phyloP scores from a whole-genome alignment of 2,329 filamentous ascomycete genomes.

The Xylaria hypoxylon region DNA sequence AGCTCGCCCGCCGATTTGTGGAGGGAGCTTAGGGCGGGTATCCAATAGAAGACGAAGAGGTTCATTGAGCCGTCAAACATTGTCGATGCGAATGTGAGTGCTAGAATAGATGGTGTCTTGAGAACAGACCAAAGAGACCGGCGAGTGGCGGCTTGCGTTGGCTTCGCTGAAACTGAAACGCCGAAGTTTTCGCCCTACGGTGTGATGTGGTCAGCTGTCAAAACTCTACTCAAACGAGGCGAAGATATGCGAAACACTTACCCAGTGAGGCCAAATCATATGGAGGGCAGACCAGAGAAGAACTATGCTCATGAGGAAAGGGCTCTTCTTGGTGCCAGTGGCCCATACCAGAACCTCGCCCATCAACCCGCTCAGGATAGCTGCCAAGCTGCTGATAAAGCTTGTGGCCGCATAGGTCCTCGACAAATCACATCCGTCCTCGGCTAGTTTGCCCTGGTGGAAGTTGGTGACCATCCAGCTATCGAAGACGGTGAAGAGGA shows the following conservation, averaged over 20 bases:
- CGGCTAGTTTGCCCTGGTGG: constrained; percentile 58
- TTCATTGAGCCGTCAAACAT: constrained; percentile 73
- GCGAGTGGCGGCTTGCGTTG: neutral
- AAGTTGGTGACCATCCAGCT: constrained; percentile 71
- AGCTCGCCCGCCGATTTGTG: constrained; percentile 49
- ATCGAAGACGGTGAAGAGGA: constrained; percentile 70
- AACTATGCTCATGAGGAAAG: constrained; percentile 61
- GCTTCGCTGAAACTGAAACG: constrained; percentile 28
- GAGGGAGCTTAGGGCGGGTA: constrained; percentile 62
- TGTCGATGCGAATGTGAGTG: constrained; percentile 64
- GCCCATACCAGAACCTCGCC: constrained; percentile 63
- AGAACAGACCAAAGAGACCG: constrained; percentile 43
- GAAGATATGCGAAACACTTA: constrained; percentile 48
- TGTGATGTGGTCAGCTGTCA: constrained; percentile 23
- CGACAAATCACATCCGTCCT: constrained; percentile 48
- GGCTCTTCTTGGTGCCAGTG: constrained; percentile 62
- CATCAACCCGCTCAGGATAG: constrained; percentile 64
- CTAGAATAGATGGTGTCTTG: constrained; percentile 61
- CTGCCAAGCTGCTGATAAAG: constrained; percentile 65
- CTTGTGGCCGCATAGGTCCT: constrained; percentile 65
- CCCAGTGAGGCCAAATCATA: constrained; percentile 62
- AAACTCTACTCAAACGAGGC: neutral
- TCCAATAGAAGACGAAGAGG: constrained; percentile 73
- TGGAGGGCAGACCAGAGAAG: constrained; percentile 58
- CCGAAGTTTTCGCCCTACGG: constrained; percentile 48